A percentile compares a stretch with the other conserved stretches of the same genome.
Conservation (phyloP, 306 rosid genomes). For the Castanospermum australe region DNA sequence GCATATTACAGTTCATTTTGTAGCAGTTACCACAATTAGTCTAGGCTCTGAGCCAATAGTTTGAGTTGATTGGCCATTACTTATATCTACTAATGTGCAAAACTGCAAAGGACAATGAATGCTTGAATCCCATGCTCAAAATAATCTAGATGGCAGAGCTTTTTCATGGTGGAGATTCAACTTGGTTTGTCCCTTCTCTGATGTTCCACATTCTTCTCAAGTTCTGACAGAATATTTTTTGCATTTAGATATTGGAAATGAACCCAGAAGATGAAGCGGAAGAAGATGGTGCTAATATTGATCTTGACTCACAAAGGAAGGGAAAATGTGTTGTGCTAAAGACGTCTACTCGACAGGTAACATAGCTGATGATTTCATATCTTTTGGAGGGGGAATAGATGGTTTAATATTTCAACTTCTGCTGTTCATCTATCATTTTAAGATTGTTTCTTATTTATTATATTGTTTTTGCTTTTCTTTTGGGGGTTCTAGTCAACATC, state of each 20-base stretch:
- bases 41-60: no score
- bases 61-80: no score
- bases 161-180: neutral
- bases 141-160: neutral
- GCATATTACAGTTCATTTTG: no score
- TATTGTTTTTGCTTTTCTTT: neutral
- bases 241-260: constrained; percentile 85
- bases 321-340: constrained; percentile 93
- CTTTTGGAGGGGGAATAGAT: neutral
- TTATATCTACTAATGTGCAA: no score
- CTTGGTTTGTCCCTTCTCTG: neutral
- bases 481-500: neutral
- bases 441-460: neutral
- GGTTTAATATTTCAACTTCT: neutral
- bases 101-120: no score
- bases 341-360: constrained; percentile 93
- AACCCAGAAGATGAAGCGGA: constrained; percentile 97
- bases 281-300: constrained; percentile 96
- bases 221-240: neutral
- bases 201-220: neutral
- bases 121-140: neutral
- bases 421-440: neutral
- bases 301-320: constrained; percentile 93
- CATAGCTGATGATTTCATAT: neutral
- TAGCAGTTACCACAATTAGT: no score